Base-by-base conservation (phyloP, 2,329 filamentous ascomycete genomes). In the Aspergillus melleus region DNA sequence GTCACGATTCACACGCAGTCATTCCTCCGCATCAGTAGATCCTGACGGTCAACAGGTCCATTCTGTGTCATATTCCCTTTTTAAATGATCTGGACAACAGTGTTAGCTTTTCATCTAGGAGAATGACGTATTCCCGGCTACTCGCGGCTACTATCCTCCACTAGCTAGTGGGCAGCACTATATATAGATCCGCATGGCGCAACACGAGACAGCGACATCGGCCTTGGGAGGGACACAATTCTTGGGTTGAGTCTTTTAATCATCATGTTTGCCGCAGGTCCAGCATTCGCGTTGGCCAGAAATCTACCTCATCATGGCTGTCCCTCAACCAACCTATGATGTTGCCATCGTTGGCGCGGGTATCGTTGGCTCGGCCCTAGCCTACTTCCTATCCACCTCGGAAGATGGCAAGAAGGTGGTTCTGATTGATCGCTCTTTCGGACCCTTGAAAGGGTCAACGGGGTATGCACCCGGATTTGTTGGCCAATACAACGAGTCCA, bases 401-500 rank as follows among this genome's bases (percentile, higher is more conserved):
- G 49, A 52, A 4, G 36, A 39, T 29, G 42, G 42, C 14, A 61
- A 68, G 22, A 64, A 58, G 44, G 58, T 74, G 2, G 49, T 68
- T 10, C 55, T 72, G 32, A 59, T 72, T 39, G 72, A 74, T 30
- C 69, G 69, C 58, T 71, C 68, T 9, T 60, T 72, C 8, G 60
- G 62, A 6, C 49, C 61, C 0, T 54, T 70, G 6, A 58, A 66
- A 14, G 73, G 72, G 6, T 76, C 74, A 9, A 76, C 73, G 0
- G 70, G 70, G 16, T 64, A 71, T 55, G 72, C 74, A 3, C 74
- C 74, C 6, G 73, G 73, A 1, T 74, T 75, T 26, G 66, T 76
- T 6, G 74, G 73, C 22, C 72, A 76, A 57, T 72, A 70, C 55
- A 76, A 76, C 46, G 70, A 74, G 49, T 72, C 69, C 8, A 42